Conservation (phyloP, 1,284 basidiomycete genomes). For the Leucoagaricus sp. region DNA sequence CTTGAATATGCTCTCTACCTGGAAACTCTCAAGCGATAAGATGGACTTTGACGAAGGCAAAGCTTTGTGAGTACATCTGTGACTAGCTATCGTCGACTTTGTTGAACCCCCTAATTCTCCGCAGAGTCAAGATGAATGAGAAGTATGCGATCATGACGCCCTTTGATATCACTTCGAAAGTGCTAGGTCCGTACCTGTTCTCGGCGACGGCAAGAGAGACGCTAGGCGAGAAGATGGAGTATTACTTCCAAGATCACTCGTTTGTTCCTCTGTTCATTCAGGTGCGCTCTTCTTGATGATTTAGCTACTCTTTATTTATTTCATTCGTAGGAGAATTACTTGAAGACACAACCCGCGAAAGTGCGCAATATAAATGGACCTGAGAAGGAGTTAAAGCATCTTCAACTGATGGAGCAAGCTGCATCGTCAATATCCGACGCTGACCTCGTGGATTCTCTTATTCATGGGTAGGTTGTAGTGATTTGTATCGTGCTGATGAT, state of each 20-base stretch:
- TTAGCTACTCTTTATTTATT: neutral
- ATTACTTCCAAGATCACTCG: slow-evolving; percentile 95
- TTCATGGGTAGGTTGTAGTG: slow-evolving; percentile 73
- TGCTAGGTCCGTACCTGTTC: slow-evolving; percentile 91
- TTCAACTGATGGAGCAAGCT: slow-evolving; percentile 86
- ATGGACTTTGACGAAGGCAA: slow-evolving; percentile 95
- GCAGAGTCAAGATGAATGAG: slow-evolving; percentile 85
- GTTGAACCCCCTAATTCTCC: neutral
- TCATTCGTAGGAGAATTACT: slow-evolving; percentile 81
- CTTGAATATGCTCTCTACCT: slow-evolving; percentile 97
- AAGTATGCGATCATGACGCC: slow-evolving; percentile 92
- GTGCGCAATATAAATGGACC: slow-evolving; percentile 61
- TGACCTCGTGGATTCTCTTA: slow-evolving; percentile 92
- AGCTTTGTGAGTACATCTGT: slow-evolving; percentile 60
- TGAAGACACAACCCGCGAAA: slow-evolving; percentile 77
- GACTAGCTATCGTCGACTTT: slow-evolving; percentile 3
- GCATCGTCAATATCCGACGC: slow-evolving; percentile 93
- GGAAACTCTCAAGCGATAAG: slow-evolving; percentile 76
- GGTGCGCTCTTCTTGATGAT: slow-evolving; percentile 40
- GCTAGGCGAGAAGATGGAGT: slow-evolving; percentile 90
- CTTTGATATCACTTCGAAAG: slow-evolving; percentile 84
- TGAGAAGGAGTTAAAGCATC: slow-evolving; percentile 67
- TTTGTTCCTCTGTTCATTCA: slow-evolving; percentile 96
- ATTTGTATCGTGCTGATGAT: neutral
- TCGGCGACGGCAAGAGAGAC: slow-evolving; percentile 80